Evolutionary conservation across 495 filamentous ascomycete genomes (phyloP).

Genomic region (Penicillium lividum): DNA sequence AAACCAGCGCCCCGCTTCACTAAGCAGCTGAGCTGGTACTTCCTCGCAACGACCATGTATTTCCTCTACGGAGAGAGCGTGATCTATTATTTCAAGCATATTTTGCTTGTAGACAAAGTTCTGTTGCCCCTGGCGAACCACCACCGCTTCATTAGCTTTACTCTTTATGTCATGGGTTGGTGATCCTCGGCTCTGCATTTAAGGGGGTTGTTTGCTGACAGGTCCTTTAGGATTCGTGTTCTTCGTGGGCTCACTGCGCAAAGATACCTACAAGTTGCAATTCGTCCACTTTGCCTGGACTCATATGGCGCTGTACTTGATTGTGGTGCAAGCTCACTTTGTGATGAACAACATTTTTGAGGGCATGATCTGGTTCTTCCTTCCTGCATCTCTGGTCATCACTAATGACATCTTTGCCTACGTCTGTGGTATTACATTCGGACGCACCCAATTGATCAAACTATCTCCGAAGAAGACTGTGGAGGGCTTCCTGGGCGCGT

Average conservation of each 20-base stretch:
- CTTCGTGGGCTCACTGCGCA: conserved; percentile 94
- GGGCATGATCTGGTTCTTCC: conserved; percentile 99
- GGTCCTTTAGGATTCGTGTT: conserved; percentile 82
- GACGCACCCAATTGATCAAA: conserved; percentile 95
- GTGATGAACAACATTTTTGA: conserved; percentile 99
- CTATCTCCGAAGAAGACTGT: conserved; percentile 99
- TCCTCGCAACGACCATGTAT: conserved; percentile 97
- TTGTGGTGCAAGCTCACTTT: conserved; percentile 97
- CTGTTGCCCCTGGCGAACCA: conserved; percentile 92
- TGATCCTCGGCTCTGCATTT: conserved; percentile 1
- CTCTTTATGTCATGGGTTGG: conserved; percentile 93
- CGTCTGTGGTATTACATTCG: conserved; percentile 95
- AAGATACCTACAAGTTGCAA: conserved; percentile 95
- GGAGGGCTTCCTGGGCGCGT: conserved; percentile 96
- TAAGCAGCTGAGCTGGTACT: conserved; percentile 98
- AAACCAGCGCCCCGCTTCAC: conserved; percentile 76
- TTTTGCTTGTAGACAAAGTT: conserved; percentile 91
- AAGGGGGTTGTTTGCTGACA: conserved; percentile 12
- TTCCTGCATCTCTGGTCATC: conserved; percentile 92
- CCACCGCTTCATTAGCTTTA: conserved; percentile 98
- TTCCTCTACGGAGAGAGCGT: conserved; percentile 98
- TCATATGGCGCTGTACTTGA: conserved; percentile 97
- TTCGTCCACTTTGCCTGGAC: conserved; percentile 99
- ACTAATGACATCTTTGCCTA: conserved; percentile 99
- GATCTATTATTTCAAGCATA: conserved; percentile 99